These are phyloP conservation scores for Leccinum boreale DNA, from an alignment of 768 basidiomycete species.

Conservation along the genomic window DNA sequence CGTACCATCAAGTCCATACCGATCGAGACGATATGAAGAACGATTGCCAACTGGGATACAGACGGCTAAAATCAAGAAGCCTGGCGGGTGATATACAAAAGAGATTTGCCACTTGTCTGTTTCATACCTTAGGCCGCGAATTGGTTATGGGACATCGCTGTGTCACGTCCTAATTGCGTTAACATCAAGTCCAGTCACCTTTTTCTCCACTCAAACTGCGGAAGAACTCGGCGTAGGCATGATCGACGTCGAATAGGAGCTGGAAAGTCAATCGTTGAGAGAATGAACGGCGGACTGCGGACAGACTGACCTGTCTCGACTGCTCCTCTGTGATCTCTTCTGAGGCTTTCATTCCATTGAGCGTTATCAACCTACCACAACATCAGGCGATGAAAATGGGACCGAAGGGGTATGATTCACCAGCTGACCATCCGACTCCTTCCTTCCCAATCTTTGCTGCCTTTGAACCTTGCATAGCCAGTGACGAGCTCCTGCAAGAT, in stretches of 20 bases:
- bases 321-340: conserved; percentile 97
- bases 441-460: conserved; percentile 95
- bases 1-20: neutral
- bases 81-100: neutral
- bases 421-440: conserved; percentile 87
- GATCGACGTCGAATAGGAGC: conserved; percentile 95
- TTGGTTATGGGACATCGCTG: neutral
- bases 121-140: neutral
- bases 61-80: too few species aligned
- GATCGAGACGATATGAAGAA: neutral
- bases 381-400: neutral
- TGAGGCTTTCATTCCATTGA: conserved; percentile 97
- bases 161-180: neutral
- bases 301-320: conserved; percentile 68
- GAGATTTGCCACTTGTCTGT: neutral
- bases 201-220: conserved; percentile 57
- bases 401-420: conserved; percentile 40
- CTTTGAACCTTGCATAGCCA: conserved; percentile 91
- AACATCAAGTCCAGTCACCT: conserved; percentile 21
- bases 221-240: conserved; percentile 94
- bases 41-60: too few species aligned
- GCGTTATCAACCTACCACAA: conserved; percentile 76
- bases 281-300: neutral
- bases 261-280: conserved; percentile 27
- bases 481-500: conserved; percentile 92